phyloP scores from a whole-genome alignment of 441 rosid species.

The Melastoma candidum region DNA sequence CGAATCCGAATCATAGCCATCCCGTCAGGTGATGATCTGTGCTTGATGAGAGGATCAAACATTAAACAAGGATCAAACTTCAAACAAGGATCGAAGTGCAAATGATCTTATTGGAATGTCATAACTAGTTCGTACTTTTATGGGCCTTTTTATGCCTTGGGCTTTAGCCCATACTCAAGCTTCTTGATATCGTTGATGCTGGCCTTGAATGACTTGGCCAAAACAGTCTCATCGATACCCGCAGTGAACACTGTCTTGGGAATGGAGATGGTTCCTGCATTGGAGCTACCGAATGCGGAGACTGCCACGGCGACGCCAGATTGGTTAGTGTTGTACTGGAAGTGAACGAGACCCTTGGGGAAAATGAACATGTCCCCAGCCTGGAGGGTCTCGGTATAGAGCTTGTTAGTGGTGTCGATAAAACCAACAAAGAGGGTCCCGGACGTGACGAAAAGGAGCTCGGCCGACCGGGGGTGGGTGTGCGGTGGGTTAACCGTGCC shows the following conservation, averaged over 20 bases:
- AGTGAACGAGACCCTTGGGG: conserved; percentile 12
- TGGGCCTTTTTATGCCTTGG: background rate
- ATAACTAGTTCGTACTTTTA: no score
- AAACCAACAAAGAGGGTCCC: conserved; percentile 11
- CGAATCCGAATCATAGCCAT: no score
- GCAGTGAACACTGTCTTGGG: conserved; percentile 4
- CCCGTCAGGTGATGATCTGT: no score
- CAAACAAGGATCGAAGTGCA: no score
- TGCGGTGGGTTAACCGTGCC: conserved; percentile 29
- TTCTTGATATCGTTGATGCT: background rate
- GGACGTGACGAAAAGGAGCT: conserved; percentile 12
- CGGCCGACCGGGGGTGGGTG: conserved; percentile 33
- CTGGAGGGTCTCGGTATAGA: conserved; percentile 5
- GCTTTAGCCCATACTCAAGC: background rate
- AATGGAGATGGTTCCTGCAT: background rate
- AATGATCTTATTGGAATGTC: no score
- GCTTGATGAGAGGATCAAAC: no score
- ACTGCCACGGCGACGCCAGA: background rate
- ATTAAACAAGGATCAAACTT: no score
- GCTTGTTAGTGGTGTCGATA: conserved; percentile 9
- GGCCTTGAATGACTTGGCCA: conserved; percentile 12
- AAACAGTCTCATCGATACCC: background rate
- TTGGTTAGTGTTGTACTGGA: conserved; percentile 7
- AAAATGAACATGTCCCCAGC: conserved; percentile 8
- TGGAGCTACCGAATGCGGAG: conserved; percentile 9